Percentiles rank a stretch among this genome's conserved stretches.
Conservation (phyloP, 306 rosid genomes). For the Vigna radiata region DNA sequence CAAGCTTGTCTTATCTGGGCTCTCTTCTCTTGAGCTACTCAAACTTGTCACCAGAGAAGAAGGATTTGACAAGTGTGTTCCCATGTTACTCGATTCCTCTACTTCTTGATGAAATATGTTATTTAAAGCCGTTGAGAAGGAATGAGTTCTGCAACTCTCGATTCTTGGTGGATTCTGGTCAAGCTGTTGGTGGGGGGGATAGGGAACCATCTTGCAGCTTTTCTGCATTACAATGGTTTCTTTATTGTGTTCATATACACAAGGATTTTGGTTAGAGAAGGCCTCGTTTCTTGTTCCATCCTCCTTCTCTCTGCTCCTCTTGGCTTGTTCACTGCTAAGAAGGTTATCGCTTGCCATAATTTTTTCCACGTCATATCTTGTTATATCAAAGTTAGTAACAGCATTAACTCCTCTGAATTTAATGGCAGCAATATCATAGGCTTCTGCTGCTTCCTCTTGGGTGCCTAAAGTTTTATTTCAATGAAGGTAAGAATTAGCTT, state of each 20-base stretch:
- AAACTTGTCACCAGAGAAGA: constrained; percentile 49
- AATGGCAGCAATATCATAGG: constrained; percentile 87
- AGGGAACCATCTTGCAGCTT: constrained; percentile 12
- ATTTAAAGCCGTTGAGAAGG: constrained; percentile 42
- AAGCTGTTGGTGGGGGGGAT: neutral
- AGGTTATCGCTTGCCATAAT: constrained; percentile 73
- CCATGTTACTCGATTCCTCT: constrained; percentile 53
- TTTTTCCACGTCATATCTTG: constrained; percentile 74
- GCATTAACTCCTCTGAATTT: constrained; percentile 79
- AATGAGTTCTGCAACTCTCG: constrained; percentile 35
- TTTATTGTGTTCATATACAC: constrained; percentile 30
- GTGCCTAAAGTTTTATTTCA: constrained; percentile 61
- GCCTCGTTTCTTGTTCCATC: constrained; percentile 39
- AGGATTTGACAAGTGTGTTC: constrained; percentile 61
- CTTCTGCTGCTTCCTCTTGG: constrained; percentile 94
- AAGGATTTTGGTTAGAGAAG: constrained; percentile 34
- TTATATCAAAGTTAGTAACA: constrained; percentile 79
- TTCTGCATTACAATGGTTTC: constrained; percentile 39
- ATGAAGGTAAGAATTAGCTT: constrained; percentile 14
- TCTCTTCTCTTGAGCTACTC: constrained; percentile 69
- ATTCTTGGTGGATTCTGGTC: constrained; percentile 31
- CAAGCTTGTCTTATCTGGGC: constrained; percentile 63
- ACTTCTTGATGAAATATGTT: constrained; percentile 44
- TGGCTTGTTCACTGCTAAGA: constrained; percentile 69
- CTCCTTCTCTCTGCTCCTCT: constrained; percentile 48